Conservation (phyloP, 257 asterid genomes). For the Nicotiana attenuata region DNA sequence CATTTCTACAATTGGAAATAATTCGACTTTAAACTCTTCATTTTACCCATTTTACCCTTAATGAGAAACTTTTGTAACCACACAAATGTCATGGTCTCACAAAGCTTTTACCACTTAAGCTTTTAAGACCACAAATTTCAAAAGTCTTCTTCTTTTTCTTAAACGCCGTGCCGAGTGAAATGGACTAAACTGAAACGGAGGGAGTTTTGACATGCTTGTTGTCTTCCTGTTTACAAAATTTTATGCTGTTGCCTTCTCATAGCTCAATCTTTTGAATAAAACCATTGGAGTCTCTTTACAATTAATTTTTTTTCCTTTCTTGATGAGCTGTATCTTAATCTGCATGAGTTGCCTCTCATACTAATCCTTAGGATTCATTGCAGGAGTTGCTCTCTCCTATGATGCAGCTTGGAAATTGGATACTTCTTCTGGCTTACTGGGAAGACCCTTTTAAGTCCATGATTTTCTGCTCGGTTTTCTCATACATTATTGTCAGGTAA, state of each 20-base stretch:
- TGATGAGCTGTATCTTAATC: background rate
- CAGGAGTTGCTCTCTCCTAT: conserved; percentile 93
- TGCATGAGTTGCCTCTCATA: background rate
- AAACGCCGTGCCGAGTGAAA: too few species aligned
- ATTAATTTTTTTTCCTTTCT: background rate
- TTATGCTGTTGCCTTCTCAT: background rate
- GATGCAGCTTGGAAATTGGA: conserved; percentile 53
- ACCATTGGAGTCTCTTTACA: background rate
- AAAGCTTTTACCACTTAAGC: too few species aligned
- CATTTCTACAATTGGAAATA: too few species aligned
- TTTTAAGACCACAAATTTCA: too few species aligned
- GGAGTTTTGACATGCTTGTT: too few species aligned
- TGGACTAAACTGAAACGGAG: too few species aligned
- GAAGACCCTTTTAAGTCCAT: conserved; percentile 66
- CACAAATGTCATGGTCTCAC: too few species aligned
- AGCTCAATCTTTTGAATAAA: background rate
- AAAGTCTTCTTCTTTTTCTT: too few species aligned
- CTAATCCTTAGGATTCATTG: conserved; percentile 12
- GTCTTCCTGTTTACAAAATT: background rate
- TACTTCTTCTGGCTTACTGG: conserved; percentile 65
- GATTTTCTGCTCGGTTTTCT: conserved; percentile 47
- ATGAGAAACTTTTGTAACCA: too few species aligned
- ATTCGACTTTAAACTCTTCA: too few species aligned
- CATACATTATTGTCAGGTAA: conserved; percentile 64
- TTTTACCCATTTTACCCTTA: too few species aligned